A percentile compares a stretch with the other conserved stretches of the same genome.
Conservation (phyloP, 108 stramenopile genomes). For the Poteriospumella lacustris region DNA sequence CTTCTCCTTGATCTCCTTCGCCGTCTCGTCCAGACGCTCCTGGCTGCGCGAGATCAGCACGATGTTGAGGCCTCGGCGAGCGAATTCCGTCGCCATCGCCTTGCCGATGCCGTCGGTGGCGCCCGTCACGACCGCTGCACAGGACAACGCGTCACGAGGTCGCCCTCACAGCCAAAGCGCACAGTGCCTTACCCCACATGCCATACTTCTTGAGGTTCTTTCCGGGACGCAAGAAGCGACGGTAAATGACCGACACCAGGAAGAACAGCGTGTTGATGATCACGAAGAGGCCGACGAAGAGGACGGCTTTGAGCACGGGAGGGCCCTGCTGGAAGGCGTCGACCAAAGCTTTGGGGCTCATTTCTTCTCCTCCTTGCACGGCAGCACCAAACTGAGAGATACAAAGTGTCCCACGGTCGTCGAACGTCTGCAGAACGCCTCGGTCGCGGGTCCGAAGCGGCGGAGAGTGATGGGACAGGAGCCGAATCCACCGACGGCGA, state of each 20-base stretch:
- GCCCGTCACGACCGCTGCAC: constrained; percentile 83
- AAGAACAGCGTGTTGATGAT: not conserved
- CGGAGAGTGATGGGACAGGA: no score
- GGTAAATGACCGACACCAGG: constrained; percentile 59
- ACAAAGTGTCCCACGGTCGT: no score
- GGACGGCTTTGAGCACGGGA: not conserved
- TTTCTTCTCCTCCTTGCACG: no score
- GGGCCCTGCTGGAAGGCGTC: not conserved
- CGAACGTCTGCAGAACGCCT: no score
- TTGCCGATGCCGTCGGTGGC: constrained; percentile 99
- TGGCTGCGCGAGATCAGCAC: constrained; percentile 91
- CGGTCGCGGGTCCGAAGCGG: no score
- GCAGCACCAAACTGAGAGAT: no score
- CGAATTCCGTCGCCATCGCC: constrained; percentile 85
- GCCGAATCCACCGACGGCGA: no score
- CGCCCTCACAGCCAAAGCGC: not conserved
- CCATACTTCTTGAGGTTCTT: constrained; percentile 83
- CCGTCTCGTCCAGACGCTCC: constrained; percentile 79
- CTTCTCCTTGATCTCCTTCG: constrained; percentile 71
- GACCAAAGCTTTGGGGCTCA: no score
- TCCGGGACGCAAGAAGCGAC: constrained; percentile 77
- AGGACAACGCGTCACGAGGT: not conserved
- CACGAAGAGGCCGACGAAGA: not conserved
- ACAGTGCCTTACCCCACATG: constrained; percentile 59
- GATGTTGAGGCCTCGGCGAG: constrained; percentile 86